Base-by-base conservation (phyloP, 768 basidiomycete genomes). In the Inosperma sp. region DNA sequence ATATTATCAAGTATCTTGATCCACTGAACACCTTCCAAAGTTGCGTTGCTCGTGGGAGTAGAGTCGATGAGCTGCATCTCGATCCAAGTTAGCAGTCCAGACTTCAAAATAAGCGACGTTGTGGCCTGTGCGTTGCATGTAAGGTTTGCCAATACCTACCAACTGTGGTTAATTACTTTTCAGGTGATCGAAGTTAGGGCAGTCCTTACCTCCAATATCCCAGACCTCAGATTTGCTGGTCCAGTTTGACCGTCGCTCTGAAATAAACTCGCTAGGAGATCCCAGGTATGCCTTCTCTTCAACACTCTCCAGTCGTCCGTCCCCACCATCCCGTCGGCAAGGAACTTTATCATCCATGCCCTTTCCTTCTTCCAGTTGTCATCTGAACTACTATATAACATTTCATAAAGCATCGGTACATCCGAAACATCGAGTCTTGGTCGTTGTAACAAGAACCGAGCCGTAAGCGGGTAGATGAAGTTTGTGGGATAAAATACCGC, bases 381-480 rank as follows among this genome's bases (percentile, higher is more conserved):
- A 33, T 88, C 85, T 17, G 75, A 77, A 51, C 72, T 78, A 58
- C 87, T 90, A 63, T 92, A 96, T 3, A 97, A 72, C 82, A 95
- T 85, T 9, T 74, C 74, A 61, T 90, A 97, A 4, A 99, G 68
- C 83, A 97, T 83, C 0, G 95, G 95, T 0, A 97, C 89, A 61
- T 97, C 94, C 1, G 70, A 72, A 1, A 71, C 69, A 59, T 97
- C 94, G 6, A 97, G 69, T 48, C 82, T 78, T 1, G 92, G 85
- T 2, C 95, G 82, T 66, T 96, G 93, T 0, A 98, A 78, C 5
- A 98, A 78, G 75, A 96, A 97, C 4, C 88, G 79, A 1, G 89
- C 83, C 1, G 86, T 88, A 13, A 86, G 70, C 0, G 94, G 92
- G 62, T 95, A 98, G 36, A 90, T 83, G 65, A 92, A 89, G 44